These are phyloP conservation scores for Ceratocystis destructans DNA, from an alignment of 2,329 filamentous ascomycete species.

Conservation along the genomic window DNA sequence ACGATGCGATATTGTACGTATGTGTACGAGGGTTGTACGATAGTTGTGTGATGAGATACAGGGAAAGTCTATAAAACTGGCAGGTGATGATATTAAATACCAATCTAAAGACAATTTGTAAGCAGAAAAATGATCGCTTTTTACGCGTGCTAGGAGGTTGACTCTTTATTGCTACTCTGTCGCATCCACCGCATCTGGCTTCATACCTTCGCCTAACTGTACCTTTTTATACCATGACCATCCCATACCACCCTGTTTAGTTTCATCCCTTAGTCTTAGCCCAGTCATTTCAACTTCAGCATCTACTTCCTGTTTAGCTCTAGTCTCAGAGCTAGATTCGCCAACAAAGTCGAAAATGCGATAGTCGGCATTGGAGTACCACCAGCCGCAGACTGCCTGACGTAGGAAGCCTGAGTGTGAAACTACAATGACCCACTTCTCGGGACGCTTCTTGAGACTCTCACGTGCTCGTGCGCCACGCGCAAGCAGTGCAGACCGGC, in stretches of 20 bases:
- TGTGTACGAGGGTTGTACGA: slow-evolving; percentile 10
- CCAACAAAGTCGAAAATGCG: slow-evolving; percentile 44
- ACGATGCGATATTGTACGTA: not conserved
- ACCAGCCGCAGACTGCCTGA: slow-evolving; percentile 40
- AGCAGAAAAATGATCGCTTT: not conserved
- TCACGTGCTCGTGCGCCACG: slow-evolving; percentile 40
- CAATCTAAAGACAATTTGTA: slow-evolving; percentile 3
- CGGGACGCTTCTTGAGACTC: slow-evolving; percentile 38
- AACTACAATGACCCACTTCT: slow-evolving; percentile 51
- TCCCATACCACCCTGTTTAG: slow-evolving; percentile 27
- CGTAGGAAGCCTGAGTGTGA: slow-evolving; percentile 51
- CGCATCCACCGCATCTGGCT: not conserved
- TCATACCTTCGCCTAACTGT: slow-evolving; percentile 13
- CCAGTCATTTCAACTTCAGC: slow-evolving; percentile 23
- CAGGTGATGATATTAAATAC: slow-evolving; percentile 2
- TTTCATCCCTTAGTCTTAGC: slow-evolving; percentile 35
- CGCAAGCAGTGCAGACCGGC: slow-evolving; percentile 36
- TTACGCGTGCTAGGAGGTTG: not conserved
- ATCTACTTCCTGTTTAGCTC: not conserved
- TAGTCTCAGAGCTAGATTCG: not conserved
- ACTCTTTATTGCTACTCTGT: not conserved
- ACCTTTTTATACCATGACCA: slow-evolving; percentile 28
- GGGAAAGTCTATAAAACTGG: not conserved
- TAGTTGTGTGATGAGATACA: slow-evolving; percentile 17
- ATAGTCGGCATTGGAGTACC: slow-evolving; percentile 50